A percentile compares a stretch with the other conserved stretches of the same genome.
Evolutionary conservation across 2,329 filamentous ascomycete genomes (phyloP).

Genomic region (Pestalotiopsis sp.): DNA sequence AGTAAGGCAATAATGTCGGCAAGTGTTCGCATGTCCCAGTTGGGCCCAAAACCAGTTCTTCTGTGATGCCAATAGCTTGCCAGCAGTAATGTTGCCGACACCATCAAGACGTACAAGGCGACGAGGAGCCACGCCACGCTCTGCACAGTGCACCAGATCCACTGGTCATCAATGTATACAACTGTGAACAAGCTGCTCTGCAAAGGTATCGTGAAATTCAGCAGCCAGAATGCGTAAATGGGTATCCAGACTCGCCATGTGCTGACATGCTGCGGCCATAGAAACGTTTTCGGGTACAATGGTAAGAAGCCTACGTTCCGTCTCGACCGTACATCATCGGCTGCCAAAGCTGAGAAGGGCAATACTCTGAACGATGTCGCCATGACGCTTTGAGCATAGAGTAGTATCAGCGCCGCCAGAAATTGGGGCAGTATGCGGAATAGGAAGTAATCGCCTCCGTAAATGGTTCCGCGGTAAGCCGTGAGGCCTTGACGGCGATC

Average conservation of each 20-base stretch:
- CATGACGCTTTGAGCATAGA: slow-evolving; percentile 79
- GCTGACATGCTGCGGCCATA: slow-evolving; percentile 61
- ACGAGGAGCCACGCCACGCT: slow-evolving; percentile 79
- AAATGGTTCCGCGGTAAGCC: slow-evolving; percentile 66
- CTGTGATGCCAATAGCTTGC: slow-evolving; percentile 66
- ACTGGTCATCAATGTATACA: slow-evolving; percentile 57
- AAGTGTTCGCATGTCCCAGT: slow-evolving; percentile 81
- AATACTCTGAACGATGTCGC: slow-evolving; percentile 74
- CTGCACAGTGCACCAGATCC: slow-evolving; percentile 81
- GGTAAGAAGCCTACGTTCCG: slow-evolving; percentile 69
- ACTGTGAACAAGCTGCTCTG: slow-evolving; percentile 76
- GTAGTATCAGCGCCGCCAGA: slow-evolving; percentile 68
- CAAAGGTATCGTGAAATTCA: slow-evolving; percentile 79
- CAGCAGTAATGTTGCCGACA: slow-evolving; percentile 60
- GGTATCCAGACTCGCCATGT: slow-evolving; percentile 69
- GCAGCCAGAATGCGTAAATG: slow-evolving; percentile 74
- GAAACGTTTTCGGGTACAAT: slow-evolving; percentile 71
- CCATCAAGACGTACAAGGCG: slow-evolving; percentile 70
- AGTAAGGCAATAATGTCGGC: slow-evolving; percentile 81
- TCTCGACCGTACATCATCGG: slow-evolving; percentile 60
- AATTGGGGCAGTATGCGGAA: slow-evolving; percentile 86
- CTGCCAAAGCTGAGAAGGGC: slow-evolving; percentile 79
- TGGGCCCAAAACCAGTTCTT: slow-evolving; percentile 68
- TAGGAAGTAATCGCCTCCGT: slow-evolving; percentile 78
- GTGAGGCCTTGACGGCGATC: slow-evolving; percentile 65